A percentile compares a stretch with the other conserved stretches of the same genome.
Conservation (phyloP, 2,329 filamentous ascomycete species). For the Trichoderma koningii region DNA sequence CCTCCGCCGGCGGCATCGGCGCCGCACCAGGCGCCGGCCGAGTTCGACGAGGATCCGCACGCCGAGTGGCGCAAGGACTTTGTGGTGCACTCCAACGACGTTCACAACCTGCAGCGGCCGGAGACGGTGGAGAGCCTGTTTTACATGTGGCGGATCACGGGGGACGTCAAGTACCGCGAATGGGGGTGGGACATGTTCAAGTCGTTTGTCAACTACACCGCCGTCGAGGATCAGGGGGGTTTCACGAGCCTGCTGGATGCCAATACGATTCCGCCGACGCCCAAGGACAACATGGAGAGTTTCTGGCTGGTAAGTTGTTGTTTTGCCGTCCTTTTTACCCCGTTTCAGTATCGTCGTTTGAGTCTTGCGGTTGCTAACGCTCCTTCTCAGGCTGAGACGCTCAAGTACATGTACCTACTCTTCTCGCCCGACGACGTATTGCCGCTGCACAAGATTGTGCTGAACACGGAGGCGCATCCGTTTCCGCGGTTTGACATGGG, state of each 20-base stretch:
- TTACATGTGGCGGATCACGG: constrained; percentile 98
- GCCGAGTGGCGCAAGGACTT: constrained; percentile 77
- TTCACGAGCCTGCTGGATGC: constrained; percentile 83
- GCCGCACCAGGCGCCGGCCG: constrained; percentile 49
- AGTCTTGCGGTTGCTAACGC: not conserved
- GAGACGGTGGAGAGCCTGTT: constrained; percentile 97
- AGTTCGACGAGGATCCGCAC: constrained; percentile 54
- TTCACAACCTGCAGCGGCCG: constrained; percentile 90
- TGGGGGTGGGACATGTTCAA: constrained; percentile 99
- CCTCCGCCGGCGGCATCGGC: constrained; percentile 64
- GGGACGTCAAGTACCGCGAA: constrained; percentile 82
- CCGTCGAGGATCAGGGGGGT: constrained; percentile 73
- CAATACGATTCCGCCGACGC: constrained; percentile 66
- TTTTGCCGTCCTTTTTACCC: not conserved
- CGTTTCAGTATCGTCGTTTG: not conserved
- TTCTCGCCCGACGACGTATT: constrained; percentile 84
- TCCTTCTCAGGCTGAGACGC: constrained; percentile 73
- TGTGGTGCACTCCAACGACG: constrained; percentile 75
- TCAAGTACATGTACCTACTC: constrained; percentile 96
- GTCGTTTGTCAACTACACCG: constrained; percentile 82
- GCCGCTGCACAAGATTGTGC: constrained; percentile 81
- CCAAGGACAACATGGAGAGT: constrained; percentile 94
- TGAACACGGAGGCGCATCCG: constrained; percentile 95
- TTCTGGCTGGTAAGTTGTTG: constrained; percentile 83
- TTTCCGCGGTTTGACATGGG: constrained; percentile 85